These are phyloP conservation scores for Patellifolia procumbens DNA, from an alignment of 179 eudicot species.

Conservation along the genomic window DNA sequence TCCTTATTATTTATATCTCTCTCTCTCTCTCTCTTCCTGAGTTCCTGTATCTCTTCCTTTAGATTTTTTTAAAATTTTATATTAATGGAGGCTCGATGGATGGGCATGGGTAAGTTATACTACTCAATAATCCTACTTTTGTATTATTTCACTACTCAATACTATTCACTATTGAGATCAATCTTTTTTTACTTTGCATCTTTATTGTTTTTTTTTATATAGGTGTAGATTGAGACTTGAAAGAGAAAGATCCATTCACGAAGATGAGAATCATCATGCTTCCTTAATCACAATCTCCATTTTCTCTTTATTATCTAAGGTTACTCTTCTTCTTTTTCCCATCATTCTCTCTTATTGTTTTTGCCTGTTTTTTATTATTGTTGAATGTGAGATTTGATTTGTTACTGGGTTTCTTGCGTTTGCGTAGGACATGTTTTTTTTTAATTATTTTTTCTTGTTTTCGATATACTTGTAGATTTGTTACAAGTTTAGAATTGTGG, in stretches of 20 bases:
- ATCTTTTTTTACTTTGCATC: constrained; percentile 19
- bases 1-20: too few relatives aligned
- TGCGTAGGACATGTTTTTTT: not conserved
- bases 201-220: too few relatives aligned
- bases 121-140: not conserved
- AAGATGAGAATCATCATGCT: not conserved
- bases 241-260: constrained; percentile 18
- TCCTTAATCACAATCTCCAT: constrained; percentile 23
- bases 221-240: too few relatives aligned
- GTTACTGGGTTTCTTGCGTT: not conserved
- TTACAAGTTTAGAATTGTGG: too few relatives aligned
- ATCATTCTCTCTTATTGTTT: not conserved
- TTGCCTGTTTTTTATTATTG: not conserved
- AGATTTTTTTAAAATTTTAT: too few relatives aligned
- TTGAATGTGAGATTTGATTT: not conserved
- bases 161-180: not conserved
- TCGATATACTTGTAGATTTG: too few relatives aligned
- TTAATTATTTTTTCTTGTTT: not conserved
- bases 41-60: too few relatives aligned
- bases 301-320: constrained; percentile 23
- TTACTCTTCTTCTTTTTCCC: constrained; percentile 12
- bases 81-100: too few relatives aligned
- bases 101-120: too few relatives aligned
- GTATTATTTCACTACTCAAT: too few relatives aligned
- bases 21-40: too few relatives aligned